Evolutionary conservation across 176 grass and related monocot species (phyloP), one percentile per base, ranked within the genome.

Genomic region (Miscanthus lutarioriparius): DNA sequence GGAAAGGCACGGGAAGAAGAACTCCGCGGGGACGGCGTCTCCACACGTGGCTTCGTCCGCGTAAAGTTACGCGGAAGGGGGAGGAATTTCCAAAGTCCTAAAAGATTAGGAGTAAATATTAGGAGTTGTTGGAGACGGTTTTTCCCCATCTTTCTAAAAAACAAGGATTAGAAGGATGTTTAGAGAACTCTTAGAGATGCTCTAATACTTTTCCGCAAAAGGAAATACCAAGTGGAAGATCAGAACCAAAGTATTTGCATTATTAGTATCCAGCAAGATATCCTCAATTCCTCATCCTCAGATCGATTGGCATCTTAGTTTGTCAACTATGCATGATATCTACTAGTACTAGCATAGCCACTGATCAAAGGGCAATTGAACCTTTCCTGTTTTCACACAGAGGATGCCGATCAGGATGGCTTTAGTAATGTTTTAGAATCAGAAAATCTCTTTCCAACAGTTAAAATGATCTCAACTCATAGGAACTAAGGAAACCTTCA

Each of bases 391-490:
- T 35, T 10, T 33, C 22, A 3, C 16, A 32, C 33, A 53, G 44
- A 69, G 41, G 64, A 48, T 59, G 12, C 17, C 27, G 5, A 53
- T 51, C 12, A 14, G 20, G 65, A 41, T 38, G 51, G 20, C 40
- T 79, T 72, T 72, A 64, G 33, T 32, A 32, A 35, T 64, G 73
- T 74, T 80, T 86, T 7, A 76, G 62, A 22, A 86, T 80, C 22
- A 64, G 9, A 72, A 64, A n/a, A 72, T 59, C 22, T 16, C 14
- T 86, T 72, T 86, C 10, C 0, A 6, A 22, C 4, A 70, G 43
- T 28, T 33, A 67, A 86, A 79, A 74, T 74, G 41, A 74, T 51
- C 30, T 80, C 22, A 53, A 30, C n/a, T 40, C 56, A 65, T 45
- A 65, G 38, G 78, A 80, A 80, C 44, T 0, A 74, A 74, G 43